These are phyloP conservation scores for Tetracentron sinense DNA, from an alignment of 164 flowering plant species.

Conservation along the genomic window DNA sequence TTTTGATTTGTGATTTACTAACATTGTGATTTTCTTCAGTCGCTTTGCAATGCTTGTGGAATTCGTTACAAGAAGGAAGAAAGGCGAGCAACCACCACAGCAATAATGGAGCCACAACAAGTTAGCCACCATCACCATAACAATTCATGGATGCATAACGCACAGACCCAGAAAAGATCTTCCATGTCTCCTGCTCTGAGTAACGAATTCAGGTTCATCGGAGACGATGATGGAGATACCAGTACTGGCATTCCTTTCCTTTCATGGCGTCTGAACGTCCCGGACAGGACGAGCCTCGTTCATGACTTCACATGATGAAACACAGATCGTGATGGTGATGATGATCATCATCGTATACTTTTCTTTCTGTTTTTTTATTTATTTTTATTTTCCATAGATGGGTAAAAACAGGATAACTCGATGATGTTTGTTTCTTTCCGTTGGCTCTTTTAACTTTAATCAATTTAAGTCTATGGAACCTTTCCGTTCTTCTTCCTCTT, in stretches of 20 bases:
- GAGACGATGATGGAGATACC: slow-evolving; percentile 32
- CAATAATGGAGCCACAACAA: slow-evolving; percentile 27
- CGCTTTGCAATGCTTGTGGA: slow-evolving; percentile 98
- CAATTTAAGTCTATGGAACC: too few species aligned
- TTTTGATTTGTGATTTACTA: background rate
- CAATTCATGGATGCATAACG: slow-evolving; percentile 34
- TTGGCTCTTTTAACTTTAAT: too few species aligned
- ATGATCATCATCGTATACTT: slow-evolving; percentile 8
- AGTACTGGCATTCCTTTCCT: slow-evolving; percentile 47
- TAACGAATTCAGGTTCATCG: slow-evolving; percentile 56
- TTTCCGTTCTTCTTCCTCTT: too few species aligned
- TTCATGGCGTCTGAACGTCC: slow-evolving; percentile 81
- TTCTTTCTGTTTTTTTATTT: slow-evolving; percentile 10
- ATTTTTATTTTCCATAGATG: slow-evolving; percentile 12
- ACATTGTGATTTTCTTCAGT: slow-evolving; percentile 38
- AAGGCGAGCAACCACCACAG: slow-evolving; percentile 65
- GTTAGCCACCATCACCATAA: slow-evolving; percentile 21
- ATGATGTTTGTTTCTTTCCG: slow-evolving; percentile 11
- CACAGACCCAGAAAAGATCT: slow-evolving; percentile 32
- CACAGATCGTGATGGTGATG: background rate
- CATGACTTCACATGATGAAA: slow-evolving; percentile 60
- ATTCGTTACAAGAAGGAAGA: slow-evolving; percentile 98
- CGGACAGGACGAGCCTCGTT: slow-evolving; percentile 64
- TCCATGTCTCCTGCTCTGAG: slow-evolving; percentile 32
- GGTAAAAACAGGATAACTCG: slow-evolving; percentile 28